Base-by-base conservation (phyloP, 192 early-diverging fungal genomes). In the Coemansia sp. region DNA sequence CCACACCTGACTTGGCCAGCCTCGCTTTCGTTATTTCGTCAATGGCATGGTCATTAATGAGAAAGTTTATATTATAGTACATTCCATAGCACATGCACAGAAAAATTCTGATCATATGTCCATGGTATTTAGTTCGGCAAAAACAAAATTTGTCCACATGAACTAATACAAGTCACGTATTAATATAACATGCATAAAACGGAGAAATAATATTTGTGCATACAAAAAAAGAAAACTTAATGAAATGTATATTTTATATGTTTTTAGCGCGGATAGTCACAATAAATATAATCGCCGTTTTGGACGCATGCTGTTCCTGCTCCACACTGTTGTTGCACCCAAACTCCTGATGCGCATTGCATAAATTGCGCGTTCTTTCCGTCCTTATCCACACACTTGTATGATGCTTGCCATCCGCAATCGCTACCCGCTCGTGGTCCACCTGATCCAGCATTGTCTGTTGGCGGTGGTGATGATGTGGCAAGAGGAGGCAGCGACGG, bases 251-350 rank as follows among this genome's bases (percentile, higher is more conserved):
- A 1, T 26, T 26, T 26, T 26, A n/a, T n/a, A n/a, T 26, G 26
- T 33, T 53, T 14, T 67, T 72, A 81, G 52, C 66, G 69, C 6
- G 73, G 70, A 64, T 68, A 81, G 59, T 76, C 78, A 37, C 78
- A 81, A 17, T 73, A 70, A 26, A 81, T 73, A 38, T 60, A 66
- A 26, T 75, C 62, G 21, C 70, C 70, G 39, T 70, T 76, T 28
- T 81, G 78, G 0, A 73, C 60, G 55, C 78, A 81, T 5, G 74
- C 64, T 2, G 78, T 81, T 7, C 78, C 78, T 8, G 74, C 13
- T 21, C 70, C 70, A 38, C 78, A 81, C 19, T 73, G 70, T 33
- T 76, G 78, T 17, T 65, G 64, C 9, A 81, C 53, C 78, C 78
- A 81, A 11, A 65, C 28, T 11, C 78, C 78, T 9, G 57, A 47